These are phyloP conservation scores for Cymbidium sinense DNA, from an alignment of 106 monocot genomes.

Conservation along the genomic window DNA sequence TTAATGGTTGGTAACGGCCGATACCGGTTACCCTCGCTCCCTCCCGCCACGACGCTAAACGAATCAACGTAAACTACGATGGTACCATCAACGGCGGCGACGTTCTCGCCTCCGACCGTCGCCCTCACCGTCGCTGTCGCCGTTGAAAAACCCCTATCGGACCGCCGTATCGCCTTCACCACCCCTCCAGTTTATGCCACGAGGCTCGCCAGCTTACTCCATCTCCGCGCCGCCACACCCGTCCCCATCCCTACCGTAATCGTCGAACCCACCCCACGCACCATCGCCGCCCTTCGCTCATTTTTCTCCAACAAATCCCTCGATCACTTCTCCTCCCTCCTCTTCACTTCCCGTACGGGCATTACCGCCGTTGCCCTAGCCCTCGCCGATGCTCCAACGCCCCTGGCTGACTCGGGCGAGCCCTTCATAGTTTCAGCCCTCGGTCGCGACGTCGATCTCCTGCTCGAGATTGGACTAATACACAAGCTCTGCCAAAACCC, in stretches of 20 bases:
- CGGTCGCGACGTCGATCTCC: slow-evolving; percentile 43
- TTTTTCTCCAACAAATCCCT: not conserved
- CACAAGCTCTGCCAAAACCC: slow-evolving; percentile 9
- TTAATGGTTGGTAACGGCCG: no score
- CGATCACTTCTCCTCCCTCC: slow-evolving; percentile 29
- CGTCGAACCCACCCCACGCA: slow-evolving; percentile 19
- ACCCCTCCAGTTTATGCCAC: slow-evolving; percentile 27
- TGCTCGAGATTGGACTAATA: slow-evolving; percentile 16
- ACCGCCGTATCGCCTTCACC: slow-evolving; percentile 40
- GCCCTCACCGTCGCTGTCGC: not conserved
- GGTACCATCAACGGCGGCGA: not conserved
- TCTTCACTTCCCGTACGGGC: slow-evolving; percentile 35
- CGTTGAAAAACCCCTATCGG: not conserved
- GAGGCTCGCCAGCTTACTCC: slow-evolving; percentile 26
- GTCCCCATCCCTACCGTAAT: slow-evolving; percentile 31
- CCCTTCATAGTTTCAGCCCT: slow-evolving; percentile 40
- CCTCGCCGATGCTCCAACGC: slow-evolving; percentile 10
- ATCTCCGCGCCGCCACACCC: slow-evolving; percentile 13
- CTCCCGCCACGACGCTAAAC: not conserved
- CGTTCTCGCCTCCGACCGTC: not conserved
- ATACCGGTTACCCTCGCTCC: no score
- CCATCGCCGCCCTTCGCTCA: slow-evolving; percentile 18
- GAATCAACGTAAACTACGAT: not conserved
- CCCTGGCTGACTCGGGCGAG: slow-evolving; percentile 3
- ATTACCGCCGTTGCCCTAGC: slow-evolving; percentile 27